phyloP scores from a whole-genome alignment of 805 yeast genomes.

The Cyberlindnera galapagoensis region DNA sequence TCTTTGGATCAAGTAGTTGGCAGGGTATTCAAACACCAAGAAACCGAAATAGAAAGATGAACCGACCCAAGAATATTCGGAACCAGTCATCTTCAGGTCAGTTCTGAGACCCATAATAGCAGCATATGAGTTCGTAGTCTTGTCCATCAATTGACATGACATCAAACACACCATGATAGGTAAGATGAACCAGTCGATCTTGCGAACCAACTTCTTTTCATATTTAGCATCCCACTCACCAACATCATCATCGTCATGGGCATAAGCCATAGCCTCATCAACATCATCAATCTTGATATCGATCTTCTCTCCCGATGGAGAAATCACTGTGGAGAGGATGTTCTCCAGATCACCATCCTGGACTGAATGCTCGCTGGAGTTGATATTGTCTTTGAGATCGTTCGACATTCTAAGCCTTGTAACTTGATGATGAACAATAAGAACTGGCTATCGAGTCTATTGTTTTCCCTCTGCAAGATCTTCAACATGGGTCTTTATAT shows the following conservation, averaged over 20 bases:
- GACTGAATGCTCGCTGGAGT: slow-evolving; percentile 2
- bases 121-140: slow-evolving; percentile 33
- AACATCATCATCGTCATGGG: slow-evolving; percentile 15
- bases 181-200: slow-evolving; percentile 31
- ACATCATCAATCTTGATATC: slow-evolving; percentile 28
- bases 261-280: slow-evolving; percentile 33
- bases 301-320: slow-evolving; percentile 23
- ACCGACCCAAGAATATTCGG: slow-evolving; percentile 46
- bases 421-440: too few species aligned
- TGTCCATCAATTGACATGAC: slow-evolving; percentile 37
- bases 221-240: slow-evolving; percentile 8
- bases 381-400: slow-evolving; percentile 3
- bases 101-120: slow-evolving; percentile 44
- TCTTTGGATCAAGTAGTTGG: slow-evolving; percentile 41
- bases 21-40: slow-evolving; percentile 48
- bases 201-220: slow-evolving; percentile 28
- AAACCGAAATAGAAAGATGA: slow-evolving; percentile 61
- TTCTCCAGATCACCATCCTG: slow-evolving; percentile 7
- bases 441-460: too few species aligned
- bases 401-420: too few species aligned
- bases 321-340: slow-evolving; percentile 20
- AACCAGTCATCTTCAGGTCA: slow-evolving; percentile 40
- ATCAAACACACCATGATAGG: slow-evolving; percentile 32
- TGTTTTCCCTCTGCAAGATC: too few species aligned
- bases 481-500: too few species aligned